phyloP scores from a whole-genome alignment of 2,329 filamentous ascomycete species.

The Capronia americana region DNA sequence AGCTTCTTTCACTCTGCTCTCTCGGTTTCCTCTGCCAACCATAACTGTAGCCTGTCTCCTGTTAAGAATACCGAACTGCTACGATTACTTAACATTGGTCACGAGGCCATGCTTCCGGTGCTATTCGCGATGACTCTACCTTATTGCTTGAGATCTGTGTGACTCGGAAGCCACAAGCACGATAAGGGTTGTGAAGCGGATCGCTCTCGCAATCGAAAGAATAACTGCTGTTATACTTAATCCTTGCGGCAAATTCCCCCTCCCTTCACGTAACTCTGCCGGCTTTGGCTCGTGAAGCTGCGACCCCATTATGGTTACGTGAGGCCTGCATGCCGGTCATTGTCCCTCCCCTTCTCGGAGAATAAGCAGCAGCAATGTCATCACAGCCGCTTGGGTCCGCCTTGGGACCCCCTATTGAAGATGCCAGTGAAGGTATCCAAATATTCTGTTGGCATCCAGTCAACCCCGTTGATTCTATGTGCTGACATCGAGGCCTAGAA shows the following conservation, averaged over 20 bases:
- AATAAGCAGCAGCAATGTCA: slow-evolving; percentile 19
- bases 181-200: slow-evolving; percentile 1
- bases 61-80: neutral
- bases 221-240: no score
- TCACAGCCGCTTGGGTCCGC: slow-evolving; percentile 14
- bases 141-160: neutral
- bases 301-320: neutral
- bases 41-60: neutral
- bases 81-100: neutral
- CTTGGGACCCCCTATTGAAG: slow-evolving; percentile 41
- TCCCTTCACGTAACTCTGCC: neutral
- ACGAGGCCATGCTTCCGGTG: neutral
- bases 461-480: neutral
- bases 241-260: no score
- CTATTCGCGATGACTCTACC: neutral
- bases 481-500: slow-evolving; percentile 60
- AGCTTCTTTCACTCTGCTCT: neutral
- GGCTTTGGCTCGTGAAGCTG: neutral
- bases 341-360: neutral
- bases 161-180: slow-evolving; percentile 3
- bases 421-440: slow-evolving; percentile 64
- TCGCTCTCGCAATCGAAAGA: neutral
- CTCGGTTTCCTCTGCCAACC: neutral
- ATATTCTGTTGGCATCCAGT: neutral
- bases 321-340: neutral